Evolutionary conservation across 2,329 filamentous ascomycete species (phyloP), one percentile per base, ranked within the genome.

Genomic region (Sarocladiaceae sp.): DNA sequence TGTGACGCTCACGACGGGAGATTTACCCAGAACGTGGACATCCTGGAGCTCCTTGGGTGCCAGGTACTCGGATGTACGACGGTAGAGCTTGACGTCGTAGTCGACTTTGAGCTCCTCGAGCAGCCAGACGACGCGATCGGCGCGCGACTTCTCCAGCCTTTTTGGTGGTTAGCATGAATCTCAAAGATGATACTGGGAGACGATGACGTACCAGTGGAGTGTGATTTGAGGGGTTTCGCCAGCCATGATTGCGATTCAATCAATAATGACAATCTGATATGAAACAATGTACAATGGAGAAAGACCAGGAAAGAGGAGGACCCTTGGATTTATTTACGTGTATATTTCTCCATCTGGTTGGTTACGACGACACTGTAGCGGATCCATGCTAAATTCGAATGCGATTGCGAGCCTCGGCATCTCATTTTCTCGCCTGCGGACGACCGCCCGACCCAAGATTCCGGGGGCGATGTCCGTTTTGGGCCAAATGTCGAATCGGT

Each of bases 11-110:
- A 97, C 72, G 37, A 93, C 72, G 1, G 93, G 93, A 1, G 90
- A 91, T 67, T 96, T 96, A 56, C 93, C 93, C 3, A 97, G 77
- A 0, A 90, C 87, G 63, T 96, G 90, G 33, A 96, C 71, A 57
- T 89, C 77, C 62, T 87, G 85, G 42, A 97, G 78, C 61, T 88
- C 86, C 0, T 82, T 74, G 3, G 90, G 89, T 1, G 92, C 92
- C n/a, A 88, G 74, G 60, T 74, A 78, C 52, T 86, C 79, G 53
- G 73, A 62, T 52, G 69, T 65, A 51, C 92, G 86, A 67, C 89
- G 90, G 77, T 87, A 94, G 51, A 87, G 78, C 62, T 93, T 83
- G 53, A 97, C 71, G 56, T 92, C 82, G 70, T 96, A 96, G 25
- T 86, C 78, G 29, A 96, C 68, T 39, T 87, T 78, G 56, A 94